A percentile compares a stretch with the other conserved stretches of the same genome.
Evolutionary conservation across 2,329 filamentous ascomycete species (phyloP).

Genomic region (Colletotrichum musae): DNA sequence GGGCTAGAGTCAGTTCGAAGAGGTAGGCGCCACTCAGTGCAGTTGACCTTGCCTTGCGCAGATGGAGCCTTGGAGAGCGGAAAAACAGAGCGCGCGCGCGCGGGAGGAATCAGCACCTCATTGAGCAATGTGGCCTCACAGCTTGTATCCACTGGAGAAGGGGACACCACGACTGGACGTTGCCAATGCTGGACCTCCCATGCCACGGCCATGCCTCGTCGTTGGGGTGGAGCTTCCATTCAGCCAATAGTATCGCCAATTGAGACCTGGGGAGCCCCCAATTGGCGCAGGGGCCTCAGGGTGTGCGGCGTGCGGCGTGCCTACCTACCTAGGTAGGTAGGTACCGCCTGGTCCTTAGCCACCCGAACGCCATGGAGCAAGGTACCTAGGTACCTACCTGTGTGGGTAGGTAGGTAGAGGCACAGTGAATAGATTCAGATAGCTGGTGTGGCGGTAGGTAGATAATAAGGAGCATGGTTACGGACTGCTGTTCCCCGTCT

Average conservation of each 20-base stretch:
- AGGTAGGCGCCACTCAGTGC: slow-evolving; percentile 18
- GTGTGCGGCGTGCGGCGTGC: neutral
- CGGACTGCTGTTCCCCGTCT: too few relatives aligned
- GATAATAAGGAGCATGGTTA: too few relatives aligned
- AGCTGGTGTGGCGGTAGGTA: too few relatives aligned
- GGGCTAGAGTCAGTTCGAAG: slow-evolving; percentile 12
- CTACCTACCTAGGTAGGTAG: neutral
- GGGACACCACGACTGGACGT: neutral
- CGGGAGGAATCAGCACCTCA: slow-evolving; percentile 14
- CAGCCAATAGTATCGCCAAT: slow-evolving; percentile 10
- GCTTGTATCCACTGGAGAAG: slow-evolving; percentile 34
- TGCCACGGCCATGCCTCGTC: neutral
- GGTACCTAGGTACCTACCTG: too few relatives aligned
- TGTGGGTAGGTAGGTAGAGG: too few relatives aligned
- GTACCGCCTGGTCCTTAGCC: neutral
- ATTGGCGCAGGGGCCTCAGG: neutral
- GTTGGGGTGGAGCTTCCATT: neutral
- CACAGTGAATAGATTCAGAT: too few relatives aligned
- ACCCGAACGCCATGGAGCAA: neutral
- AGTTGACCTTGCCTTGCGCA: slow-evolving; percentile 23
- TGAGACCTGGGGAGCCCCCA: neutral
- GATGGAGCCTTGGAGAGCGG: neutral
- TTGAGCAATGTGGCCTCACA: slow-evolving; percentile 40
- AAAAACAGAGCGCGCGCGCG: slow-evolving; percentile 35
- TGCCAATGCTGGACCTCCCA: too few relatives aligned